These are phyloP conservation scores for Didymella segeticola DNA, from an alignment of 2,329 filamentous ascomycete genomes.

Conservation along the genomic window DNA sequence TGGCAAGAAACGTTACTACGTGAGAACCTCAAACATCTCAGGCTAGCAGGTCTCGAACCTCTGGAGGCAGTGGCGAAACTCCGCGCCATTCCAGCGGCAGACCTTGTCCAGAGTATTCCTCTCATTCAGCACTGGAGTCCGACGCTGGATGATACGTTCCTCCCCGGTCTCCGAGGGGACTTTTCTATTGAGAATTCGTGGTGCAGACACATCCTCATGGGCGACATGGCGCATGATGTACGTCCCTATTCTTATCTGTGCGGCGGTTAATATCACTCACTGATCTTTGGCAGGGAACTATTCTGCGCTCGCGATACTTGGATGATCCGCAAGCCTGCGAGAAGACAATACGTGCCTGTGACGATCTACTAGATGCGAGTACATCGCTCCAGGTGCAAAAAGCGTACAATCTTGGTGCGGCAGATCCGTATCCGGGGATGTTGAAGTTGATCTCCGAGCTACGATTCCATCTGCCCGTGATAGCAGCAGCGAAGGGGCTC, in stretches of 20 bases:
- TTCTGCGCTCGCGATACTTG: background rate
- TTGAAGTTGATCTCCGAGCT: background rate
- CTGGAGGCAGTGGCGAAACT: background rate
- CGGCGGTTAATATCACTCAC: background rate
- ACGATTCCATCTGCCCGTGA: background rate
- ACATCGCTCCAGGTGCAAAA: background rate
- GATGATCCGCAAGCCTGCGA: background rate
- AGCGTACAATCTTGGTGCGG: background rate
- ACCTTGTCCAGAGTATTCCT: background rate
- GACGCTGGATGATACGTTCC: background rate
- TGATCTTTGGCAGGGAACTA: background rate
- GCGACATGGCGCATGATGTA: conserved; percentile 1
- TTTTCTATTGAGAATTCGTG: conserved; percentile 1
- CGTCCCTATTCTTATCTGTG: background rate
- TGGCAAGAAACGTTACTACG: background rate
- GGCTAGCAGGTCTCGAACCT: background rate
- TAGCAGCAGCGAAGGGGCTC: background rate
- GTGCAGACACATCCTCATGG: background rate
- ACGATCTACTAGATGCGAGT: background rate
- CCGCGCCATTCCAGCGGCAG: background rate
- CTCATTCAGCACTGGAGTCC: conserved; percentile 1
- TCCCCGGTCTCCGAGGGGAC: background rate
- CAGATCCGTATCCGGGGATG: background rate
- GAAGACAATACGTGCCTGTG: background rate
- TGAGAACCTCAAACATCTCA: background rate